Evolutionary conservation across 768 basidiomycete genomes (phyloP), one percentile per base, ranked within the genome.

Genomic region (Pleurotus djamor): DNA sequence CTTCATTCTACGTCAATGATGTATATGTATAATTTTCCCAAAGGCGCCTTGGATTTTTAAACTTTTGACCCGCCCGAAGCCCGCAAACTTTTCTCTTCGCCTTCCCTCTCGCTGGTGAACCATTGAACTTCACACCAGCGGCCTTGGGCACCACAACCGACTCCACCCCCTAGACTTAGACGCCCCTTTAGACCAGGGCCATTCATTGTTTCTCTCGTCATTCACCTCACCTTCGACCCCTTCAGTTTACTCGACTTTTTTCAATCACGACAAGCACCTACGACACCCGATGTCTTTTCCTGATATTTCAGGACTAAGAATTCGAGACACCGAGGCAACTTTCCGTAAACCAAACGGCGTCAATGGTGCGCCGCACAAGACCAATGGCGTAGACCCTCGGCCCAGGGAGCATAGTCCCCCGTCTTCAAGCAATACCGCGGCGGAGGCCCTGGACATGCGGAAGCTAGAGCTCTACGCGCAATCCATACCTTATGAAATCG

Each of bases 401-500:
- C 21, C 32, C 16, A 32, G 41, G 12, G 54, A 41, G 65, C 67
- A 44, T 45, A 48, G 12, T 59, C 59, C 36, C 43, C 49, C 57
- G 36, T 69, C 67, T 17, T 47, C 52, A 48, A 68, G 52, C 69
- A 72, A 35, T 64, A 73, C 56, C 73, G 69, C 69, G 44, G 59
- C 59, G 12, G 75, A 78, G 34, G 82, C 85, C 64, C 76, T 69
- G 12, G 81, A 81, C 67, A 75, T 85, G 69, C 73, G 75, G 61
- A 91, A 88, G 67, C 74, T 90, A 45, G 82, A 81, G 69, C 75
- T 74, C 57, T 88, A 89, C 72, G 84, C 86, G 34, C 73, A 74
- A 50, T 83, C 82, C 12, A 70, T 96, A 36, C 92, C 93, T 1
- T 94, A 94, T 70, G 78, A 85, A 14, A 83, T 89, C 59, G 93